Evolutionary conservation across 495 filamentous ascomycete genomes (phyloP).

Genomic region (Aspergillus taichungensis): DNA sequence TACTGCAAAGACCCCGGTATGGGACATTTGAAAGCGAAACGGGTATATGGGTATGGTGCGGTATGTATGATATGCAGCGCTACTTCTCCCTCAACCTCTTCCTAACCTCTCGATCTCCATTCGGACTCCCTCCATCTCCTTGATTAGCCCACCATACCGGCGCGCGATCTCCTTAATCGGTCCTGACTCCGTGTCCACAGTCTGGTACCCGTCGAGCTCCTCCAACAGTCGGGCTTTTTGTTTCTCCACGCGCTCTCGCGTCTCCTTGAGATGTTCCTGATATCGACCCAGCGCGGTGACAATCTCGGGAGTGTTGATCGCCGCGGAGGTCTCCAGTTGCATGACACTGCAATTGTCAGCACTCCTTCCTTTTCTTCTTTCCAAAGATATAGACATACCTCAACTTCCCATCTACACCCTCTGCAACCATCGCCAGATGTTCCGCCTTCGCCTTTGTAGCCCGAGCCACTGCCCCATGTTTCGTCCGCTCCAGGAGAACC

Average conservation of each 20-base stretch:
- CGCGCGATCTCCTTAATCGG: conserved; percentile 52
- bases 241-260: conserved; percentile 39
- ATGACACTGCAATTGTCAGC: conserved; percentile 21
- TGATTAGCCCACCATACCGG: conserved; percentile 47
- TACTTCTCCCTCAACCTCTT: conserved; percentile 31
- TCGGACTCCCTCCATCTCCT: conserved; percentile 45
- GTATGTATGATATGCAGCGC: neutral
- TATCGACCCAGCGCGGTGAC: conserved; percentile 49
- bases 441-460: conserved; percentile 44
- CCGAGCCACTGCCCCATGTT: conserved; percentile 58
- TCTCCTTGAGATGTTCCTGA: conserved; percentile 43
- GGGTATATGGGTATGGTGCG: too few relatives aligned
- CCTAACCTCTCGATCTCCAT: conserved; percentile 47
- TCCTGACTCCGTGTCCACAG: conserved; percentile 31
- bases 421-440: conserved; percentile 51
- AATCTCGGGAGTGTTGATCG: conserved; percentile 52
- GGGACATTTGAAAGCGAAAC: neutral
- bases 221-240: conserved; percentile 31
- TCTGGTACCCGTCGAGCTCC: conserved; percentile 48
- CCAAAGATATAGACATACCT: conserved; percentile 27
- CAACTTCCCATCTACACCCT: conserved; percentile 43
- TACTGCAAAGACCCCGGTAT: neutral
- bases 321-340: conserved; percentile 29
- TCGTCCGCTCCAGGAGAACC: conserved; percentile 45
- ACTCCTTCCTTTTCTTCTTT: neutral